Conservation (phyloP, 768 basidiomycete genomes). For the Basidioascus undulatus region DNA sequence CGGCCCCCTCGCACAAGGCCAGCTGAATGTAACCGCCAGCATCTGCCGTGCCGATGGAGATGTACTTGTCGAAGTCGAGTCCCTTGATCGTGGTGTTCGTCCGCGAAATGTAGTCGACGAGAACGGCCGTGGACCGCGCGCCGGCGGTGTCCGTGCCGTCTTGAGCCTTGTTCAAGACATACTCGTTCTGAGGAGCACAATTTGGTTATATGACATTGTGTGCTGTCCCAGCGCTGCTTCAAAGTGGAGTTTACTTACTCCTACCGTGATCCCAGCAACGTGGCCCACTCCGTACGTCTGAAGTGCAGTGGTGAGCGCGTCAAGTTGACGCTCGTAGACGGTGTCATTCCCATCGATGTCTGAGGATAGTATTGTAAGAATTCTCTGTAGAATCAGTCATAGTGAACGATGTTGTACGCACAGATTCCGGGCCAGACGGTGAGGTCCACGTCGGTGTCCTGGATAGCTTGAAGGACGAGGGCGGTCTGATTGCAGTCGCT, state of each 20-base stretch:
- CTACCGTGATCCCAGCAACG: slow-evolving; percentile 63
- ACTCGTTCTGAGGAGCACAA: too few relatives aligned
- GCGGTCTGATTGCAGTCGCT: slow-evolving; percentile 21
- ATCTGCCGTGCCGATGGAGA: slow-evolving; percentile 22
- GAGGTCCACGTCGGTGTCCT: slow-evolving; percentile 70
- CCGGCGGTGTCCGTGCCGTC: neutral
- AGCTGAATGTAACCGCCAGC: too few relatives aligned
- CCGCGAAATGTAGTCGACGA: slow-evolving; percentile 13
- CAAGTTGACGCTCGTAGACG: slow-evolving; percentile 54
- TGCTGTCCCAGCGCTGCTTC: too few relatives aligned
- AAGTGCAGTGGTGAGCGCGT: slow-evolving; percentile 33
- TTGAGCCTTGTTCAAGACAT: slow-evolving; percentile 5
- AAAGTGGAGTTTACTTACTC: slow-evolving; percentile 40
- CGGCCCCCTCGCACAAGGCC: too few relatives aligned
- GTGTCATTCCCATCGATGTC: too few relatives aligned
- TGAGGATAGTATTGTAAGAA: too few relatives aligned
- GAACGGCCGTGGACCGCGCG: slow-evolving; percentile 11
- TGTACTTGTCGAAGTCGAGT: slow-evolving; percentile 15
- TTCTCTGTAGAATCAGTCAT: too few relatives aligned
- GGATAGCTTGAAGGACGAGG: slow-evolving; percentile 54
- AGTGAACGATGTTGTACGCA: too few relatives aligned
- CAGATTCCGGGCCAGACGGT: too few relatives aligned
- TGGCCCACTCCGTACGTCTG: slow-evolving; percentile 51
- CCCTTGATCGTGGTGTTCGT: slow-evolving; percentile 15
- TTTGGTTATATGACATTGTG: neutral